Base-by-base conservation (phyloP, 1,284 basidiomycete genomes). In the Malassezia psittaci region DNA sequence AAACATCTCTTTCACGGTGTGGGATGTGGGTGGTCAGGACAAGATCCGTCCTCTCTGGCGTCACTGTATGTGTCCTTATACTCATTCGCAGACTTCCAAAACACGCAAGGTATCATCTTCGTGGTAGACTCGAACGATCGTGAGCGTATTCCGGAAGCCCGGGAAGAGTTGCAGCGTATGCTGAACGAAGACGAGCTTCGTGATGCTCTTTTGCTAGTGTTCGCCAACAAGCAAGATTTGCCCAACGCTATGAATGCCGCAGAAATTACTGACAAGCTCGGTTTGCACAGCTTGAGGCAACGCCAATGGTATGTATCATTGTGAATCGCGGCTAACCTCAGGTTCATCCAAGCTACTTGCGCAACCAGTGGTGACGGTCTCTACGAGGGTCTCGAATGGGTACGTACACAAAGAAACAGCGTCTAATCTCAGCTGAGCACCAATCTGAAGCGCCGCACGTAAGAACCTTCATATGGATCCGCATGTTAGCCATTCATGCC, bases 91-190 rank as follows among this genome's bases (percentile, higher is more conserved):
- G 93, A 99, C 81, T 99, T 96, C 89, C 94, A 98, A 80, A 98
- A 98, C 82, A 99, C 94, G 46, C 94, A 99, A 80, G 94, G 93
- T 68, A 96, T 99, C 80, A 98, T 99, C 77, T 99, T 98, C 77
- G 94, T 99, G 55, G 91, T 99, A 65, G 94, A 99, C 79, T 98
- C 94, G 54, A 98, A 98, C 79, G 94, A 99, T 81, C 82, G 94
- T 79, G 94, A 98, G 79, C 93, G 94, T 87, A 88, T 98, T 63
- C 87, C 89, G 51, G 94, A 99, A 80, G 94, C 94, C 51, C 87
- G 94, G 62, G 94, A 98, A 81, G 94, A 99, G 79, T 83, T 99
- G 58, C 94, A 98, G 79, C 87, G 93, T 75, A 99, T 99, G 91
- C 80, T 99, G 77, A 96, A 96, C 79, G 94, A 98, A 79, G 93